Evolutionary conservation across 768 basidiomycete genomes (phyloP).

Genomic region (Solioccasus polychromus): DNA sequence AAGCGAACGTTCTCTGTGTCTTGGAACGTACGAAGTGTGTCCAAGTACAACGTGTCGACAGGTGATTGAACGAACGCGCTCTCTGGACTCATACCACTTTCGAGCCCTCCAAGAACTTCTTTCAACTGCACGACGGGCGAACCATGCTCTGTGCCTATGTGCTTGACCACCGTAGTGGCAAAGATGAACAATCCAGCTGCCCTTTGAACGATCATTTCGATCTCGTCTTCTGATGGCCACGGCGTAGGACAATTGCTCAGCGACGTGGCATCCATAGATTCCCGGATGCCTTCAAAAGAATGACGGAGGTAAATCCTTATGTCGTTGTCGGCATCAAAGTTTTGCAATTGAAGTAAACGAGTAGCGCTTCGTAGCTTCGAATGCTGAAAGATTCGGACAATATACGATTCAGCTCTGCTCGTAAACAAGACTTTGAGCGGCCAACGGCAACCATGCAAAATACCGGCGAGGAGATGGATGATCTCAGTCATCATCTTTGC

Average conservation of each 20-base stretch:
- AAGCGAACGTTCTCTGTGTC: slow-evolving; percentile 9
- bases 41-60: slow-evolving; percentile 16
- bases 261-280: background rate
- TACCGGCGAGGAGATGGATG: slow-evolving; percentile 19
- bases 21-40: slow-evolving; percentile 9
- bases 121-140: slow-evolving; percentile 10
- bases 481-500: slow-evolving; percentile 21
- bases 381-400: slow-evolving; percentile 20
- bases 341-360: slow-evolving; percentile 11
- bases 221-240: slow-evolving; percentile 24
- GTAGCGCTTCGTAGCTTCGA: slow-evolving; percentile 11
- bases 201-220: slow-evolving; percentile 17
- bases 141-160: slow-evolving; percentile 12
- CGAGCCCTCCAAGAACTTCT: slow-evolving; percentile 9
- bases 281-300: slow-evolving; percentile 18
- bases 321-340: slow-evolving; percentile 23
- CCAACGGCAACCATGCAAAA: slow-evolving; percentile 13
- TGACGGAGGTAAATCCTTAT: slow-evolving; percentile 20
- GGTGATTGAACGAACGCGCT: slow-evolving; percentile 10
- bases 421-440: slow-evolving; percentile 27
- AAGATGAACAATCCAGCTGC: slow-evolving; percentile 29
- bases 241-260: background rate
- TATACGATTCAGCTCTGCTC: slow-evolving; percentile 16
- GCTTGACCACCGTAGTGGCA: slow-evolving; percentile 27
- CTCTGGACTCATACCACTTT: background rate